Evolutionary conservation across 2,329 filamentous ascomycete species (phyloP).

Genomic region (Aspergillus arachidicola): DNA sequence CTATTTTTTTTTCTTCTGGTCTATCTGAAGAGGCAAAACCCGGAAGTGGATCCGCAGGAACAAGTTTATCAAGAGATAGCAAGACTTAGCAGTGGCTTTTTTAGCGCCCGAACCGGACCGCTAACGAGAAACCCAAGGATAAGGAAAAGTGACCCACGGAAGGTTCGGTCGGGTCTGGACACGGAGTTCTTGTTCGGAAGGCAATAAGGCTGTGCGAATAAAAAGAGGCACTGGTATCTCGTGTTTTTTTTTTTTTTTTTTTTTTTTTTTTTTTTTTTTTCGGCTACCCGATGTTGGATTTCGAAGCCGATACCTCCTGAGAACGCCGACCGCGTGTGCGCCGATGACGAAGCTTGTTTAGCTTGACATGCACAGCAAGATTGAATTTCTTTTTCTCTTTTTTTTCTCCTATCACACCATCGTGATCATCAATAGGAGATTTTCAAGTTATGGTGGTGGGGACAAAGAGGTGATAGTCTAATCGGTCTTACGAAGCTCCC

Average conservation of each 20-base stretch:
- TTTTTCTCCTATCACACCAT: conserved; percentile 7
- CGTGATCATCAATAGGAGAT: conserved; percentile 5
- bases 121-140: conserved; percentile 7
- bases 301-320: background rate
- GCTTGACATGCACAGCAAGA: background rate
- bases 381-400: background rate
- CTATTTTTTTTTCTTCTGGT: background rate
- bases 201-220: conserved; percentile 5
- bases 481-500: conserved; percentile 16
- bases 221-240: background rate
- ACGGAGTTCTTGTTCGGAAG: conserved; percentile 1
- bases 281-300: conserved; percentile 12
- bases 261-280: background rate
- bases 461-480: background rate
- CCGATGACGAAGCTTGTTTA: conserved; percentile 8
- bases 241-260: background rate
- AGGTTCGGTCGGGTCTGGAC: conserved; percentile 14
- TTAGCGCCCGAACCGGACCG: conserved; percentile 24
- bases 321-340: background rate
- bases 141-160: conserved; percentile 11
- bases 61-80: conserved; percentile 12
- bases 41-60: conserved; percentile 15
- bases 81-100: background rate
- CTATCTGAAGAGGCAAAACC: conserved; percentile 15
- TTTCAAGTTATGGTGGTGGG: conserved; percentile 8